These are phyloP conservation scores for Backusella luteola DNA, from an alignment of 192 early-diverging fungal species.

Conservation along the genomic window DNA sequence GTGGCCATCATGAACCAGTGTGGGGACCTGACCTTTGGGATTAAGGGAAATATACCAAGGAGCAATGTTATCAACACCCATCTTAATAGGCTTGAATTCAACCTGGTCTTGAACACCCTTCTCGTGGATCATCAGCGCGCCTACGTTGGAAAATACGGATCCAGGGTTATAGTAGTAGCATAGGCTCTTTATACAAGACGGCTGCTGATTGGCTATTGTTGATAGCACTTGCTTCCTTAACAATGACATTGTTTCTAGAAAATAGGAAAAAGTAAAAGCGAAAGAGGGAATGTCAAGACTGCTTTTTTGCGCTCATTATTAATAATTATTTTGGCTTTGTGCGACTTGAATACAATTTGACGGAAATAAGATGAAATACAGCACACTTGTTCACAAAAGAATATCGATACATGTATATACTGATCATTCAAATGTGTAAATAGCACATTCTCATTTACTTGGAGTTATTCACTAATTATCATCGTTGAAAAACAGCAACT, in stretches of 20 bases:
- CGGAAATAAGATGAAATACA: too few species aligned
- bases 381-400: too few species aligned
- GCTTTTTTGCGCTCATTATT: background rate
- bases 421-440: too few species aligned
- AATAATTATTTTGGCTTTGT: too few species aligned
- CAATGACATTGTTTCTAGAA: background rate
- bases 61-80: conserved; percentile 13
- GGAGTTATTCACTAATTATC: too few species aligned
- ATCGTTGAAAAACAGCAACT: too few species aligned
- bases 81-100: background rate
- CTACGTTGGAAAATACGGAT: conserved; percentile 4
- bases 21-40: conserved; percentile 19
- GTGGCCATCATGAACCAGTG: background rate
- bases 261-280: background rate
- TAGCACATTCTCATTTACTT: too few species aligned
- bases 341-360: too few species aligned
- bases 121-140: background rate
- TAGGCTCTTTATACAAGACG: background rate
- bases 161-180: background rate
- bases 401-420: too few species aligned
- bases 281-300: background rate
- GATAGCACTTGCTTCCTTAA: background rate
- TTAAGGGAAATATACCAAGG: conserved; percentile 19
- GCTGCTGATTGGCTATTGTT: background rate
- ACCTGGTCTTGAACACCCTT: conserved; percentile 4